phyloP scores from a whole-genome alignment of 2,329 filamentous ascomycete genomes.

The Aspergillus jensenii region DNA sequence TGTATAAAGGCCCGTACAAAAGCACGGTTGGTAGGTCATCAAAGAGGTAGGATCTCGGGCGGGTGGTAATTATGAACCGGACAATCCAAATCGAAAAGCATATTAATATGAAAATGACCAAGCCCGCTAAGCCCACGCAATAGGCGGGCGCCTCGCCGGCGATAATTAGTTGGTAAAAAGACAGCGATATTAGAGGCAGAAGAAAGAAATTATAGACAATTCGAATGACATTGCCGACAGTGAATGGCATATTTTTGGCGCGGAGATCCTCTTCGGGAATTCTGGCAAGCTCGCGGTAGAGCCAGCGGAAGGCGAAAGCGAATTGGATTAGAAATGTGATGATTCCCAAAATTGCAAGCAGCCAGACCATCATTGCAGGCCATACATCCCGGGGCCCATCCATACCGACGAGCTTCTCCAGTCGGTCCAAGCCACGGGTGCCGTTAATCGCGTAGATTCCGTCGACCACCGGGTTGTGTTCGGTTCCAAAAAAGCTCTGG shows the following conservation, averaged over 20 bases:
- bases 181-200: slow-evolving; percentile 80
- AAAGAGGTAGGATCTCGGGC: slow-evolving; percentile 83
- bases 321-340: slow-evolving; percentile 71
- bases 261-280: slow-evolving; percentile 83
- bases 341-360: slow-evolving; percentile 71
- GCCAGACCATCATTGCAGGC: slow-evolving; percentile 91
- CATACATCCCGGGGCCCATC: slow-evolving; percentile 75
- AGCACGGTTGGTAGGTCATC: slow-evolving; percentile 89
- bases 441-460: slow-evolving; percentile 83
- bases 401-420: slow-evolving; percentile 83
- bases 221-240: slow-evolving; percentile 73
- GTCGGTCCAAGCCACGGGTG: slow-evolving; percentile 73
- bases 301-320: slow-evolving; percentile 74
- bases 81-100: slow-evolving; percentile 77
- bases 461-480: slow-evolving; percentile 69
- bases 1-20: slow-evolving; percentile 90
- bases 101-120: slow-evolving; percentile 72
- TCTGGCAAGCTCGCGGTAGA: slow-evolving; percentile 68
- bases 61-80: slow-evolving; percentile 74
- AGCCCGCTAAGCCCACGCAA: slow-evolving; percentile 70
- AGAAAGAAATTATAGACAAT: slow-evolving; percentile 92
- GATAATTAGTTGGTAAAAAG: slow-evolving; percentile 87
- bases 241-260: slow-evolving; percentile 88
- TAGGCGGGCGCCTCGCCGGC: slow-evolving; percentile 66
- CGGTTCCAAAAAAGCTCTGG: slow-evolving; percentile 73